These are phyloP conservation scores for Hyphopichia burtonii DNA, from an alignment of 1,139 yeast genomes.

Conservation along the genomic window DNA sequence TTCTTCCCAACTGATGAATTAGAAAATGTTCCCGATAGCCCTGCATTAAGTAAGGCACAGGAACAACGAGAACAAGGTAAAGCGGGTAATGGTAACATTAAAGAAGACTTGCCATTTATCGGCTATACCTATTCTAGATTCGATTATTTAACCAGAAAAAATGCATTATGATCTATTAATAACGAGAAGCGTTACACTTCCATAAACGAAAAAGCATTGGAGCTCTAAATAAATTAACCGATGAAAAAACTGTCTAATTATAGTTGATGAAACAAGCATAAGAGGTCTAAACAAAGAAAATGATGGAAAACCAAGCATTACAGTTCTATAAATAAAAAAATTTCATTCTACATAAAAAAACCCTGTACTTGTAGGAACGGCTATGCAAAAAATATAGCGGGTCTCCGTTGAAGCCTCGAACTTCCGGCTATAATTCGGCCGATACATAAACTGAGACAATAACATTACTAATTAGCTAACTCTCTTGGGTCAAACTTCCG, in stretches of 20 bases:
- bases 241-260: no score
- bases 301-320: no score
- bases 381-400: background rate
- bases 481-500: background rate
- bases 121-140: slow-evolving; percentile 95
- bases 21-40: slow-evolving; percentile 92
- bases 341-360: no score
- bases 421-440: no score
- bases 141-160: slow-evolving; percentile 85
- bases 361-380: no score
- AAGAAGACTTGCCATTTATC: slow-evolving; percentile 91
- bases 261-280: no score
- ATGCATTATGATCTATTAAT: slow-evolving; percentile 51
- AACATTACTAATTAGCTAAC: background rate
- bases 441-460: background rate
- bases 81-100: slow-evolving; percentile 43
- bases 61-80: slow-evolving; percentile 49
- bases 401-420: no score
- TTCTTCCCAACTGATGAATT: slow-evolving; percentile 98
- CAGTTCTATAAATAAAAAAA: no score
- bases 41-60: slow-evolving; percentile 76
- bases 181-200: no score
- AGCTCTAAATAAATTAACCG: no score
- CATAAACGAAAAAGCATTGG: no score
- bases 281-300: no score